Evolutionary conservation across 805 yeast species (phyloP).

Genomic region (Saturnispora quitensis): DNA sequence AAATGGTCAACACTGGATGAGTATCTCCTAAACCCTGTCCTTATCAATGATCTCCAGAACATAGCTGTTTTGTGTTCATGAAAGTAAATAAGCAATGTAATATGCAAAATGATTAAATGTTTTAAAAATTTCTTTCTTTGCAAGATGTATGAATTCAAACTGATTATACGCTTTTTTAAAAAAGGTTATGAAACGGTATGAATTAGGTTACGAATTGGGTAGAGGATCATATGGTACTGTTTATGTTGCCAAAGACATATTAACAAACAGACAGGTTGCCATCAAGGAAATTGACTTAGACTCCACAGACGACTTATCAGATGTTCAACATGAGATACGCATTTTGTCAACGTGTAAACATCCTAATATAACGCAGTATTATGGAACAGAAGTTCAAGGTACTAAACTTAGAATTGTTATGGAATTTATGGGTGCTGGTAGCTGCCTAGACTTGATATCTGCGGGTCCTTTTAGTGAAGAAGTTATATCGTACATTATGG

Average conservation of each 20-base stretch:
- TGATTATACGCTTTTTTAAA: neutral
- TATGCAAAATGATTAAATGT: neutral
- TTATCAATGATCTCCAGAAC: neutral
- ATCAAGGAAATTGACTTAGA: constrained; percentile 66
- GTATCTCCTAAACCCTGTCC: neutral
- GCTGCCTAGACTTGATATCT: constrained; percentile 53
- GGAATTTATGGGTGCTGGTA: constrained; percentile 78
- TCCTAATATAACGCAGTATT: constrained; percentile 53
- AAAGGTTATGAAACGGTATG: constrained; percentile 23
- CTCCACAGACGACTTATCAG: constrained; percentile 58
- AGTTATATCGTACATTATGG: constrained; percentile 43
- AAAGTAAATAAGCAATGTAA: neutral
- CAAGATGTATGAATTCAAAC: neutral
- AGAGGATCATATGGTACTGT: constrained; percentile 76
- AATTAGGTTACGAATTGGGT: constrained; percentile 49
- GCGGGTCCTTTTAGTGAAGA: constrained; percentile 54
- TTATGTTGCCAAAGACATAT: constrained; percentile 47
- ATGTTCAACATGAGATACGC: constrained; percentile 63
- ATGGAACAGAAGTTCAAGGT: constrained; percentile 64
- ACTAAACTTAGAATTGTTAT: constrained; percentile 70
- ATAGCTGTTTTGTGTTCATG: neutral
- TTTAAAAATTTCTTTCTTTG: neutral
- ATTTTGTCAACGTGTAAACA: constrained; percentile 59
- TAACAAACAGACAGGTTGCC: constrained; percentile 39
- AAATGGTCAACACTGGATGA: constrained; percentile 5